A percentile compares a stretch with the other conserved stretches of the same genome.
These are phyloP conservation scores for Dictyostelium firmibasis DNA, from an alignment of 78 protist genomes.

Conservation along the genomic window DNA sequence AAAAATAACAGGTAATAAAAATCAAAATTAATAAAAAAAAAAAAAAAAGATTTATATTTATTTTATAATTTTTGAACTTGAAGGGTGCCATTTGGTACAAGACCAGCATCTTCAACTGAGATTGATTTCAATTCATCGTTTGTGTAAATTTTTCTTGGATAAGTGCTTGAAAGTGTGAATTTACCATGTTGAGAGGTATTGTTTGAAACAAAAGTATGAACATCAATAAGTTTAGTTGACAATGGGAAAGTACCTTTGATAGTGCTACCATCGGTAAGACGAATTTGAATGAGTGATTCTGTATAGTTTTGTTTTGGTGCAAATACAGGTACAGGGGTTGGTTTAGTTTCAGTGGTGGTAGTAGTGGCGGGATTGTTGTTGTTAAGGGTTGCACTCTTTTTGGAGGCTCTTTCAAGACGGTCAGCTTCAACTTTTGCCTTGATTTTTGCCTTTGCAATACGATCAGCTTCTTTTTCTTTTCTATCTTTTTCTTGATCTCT, in stretches of 20 bases:
- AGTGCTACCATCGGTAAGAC: constrained; percentile 1
- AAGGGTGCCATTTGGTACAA: constrained; percentile 70
- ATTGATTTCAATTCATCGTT: constrained; percentile 29
- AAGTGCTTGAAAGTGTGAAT: constrained; percentile 45
- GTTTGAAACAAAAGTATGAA: constrained; percentile 18
- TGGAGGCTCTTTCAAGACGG: constrained; percentile 40
- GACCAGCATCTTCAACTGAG: constrained; percentile 38
- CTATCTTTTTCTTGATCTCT: constrained; percentile 60
- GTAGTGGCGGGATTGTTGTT: background rate
- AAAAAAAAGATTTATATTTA: background rate
- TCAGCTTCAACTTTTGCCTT: constrained; percentile 73
- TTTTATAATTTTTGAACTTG: background rate
- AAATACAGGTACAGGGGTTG: constrained; percentile 21
- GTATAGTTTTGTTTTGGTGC: constrained; percentile 24
- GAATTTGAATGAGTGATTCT: constrained; percentile 65
- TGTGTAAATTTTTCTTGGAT: constrained; percentile 73
- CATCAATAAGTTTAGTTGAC: background rate
- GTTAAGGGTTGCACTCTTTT: background rate
- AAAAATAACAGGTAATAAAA: too few species aligned
- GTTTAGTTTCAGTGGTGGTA: background rate
- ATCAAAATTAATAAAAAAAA: too few species aligned
- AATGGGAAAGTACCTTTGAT: constrained; percentile 51
- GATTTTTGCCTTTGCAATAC: constrained; percentile 56
- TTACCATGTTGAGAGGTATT: constrained; percentile 14
- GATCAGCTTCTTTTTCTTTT: constrained; percentile 74